Conservation (phyloP, 2,329 filamentous ascomycete genomes). For the Fusarium nurragi region DNA sequence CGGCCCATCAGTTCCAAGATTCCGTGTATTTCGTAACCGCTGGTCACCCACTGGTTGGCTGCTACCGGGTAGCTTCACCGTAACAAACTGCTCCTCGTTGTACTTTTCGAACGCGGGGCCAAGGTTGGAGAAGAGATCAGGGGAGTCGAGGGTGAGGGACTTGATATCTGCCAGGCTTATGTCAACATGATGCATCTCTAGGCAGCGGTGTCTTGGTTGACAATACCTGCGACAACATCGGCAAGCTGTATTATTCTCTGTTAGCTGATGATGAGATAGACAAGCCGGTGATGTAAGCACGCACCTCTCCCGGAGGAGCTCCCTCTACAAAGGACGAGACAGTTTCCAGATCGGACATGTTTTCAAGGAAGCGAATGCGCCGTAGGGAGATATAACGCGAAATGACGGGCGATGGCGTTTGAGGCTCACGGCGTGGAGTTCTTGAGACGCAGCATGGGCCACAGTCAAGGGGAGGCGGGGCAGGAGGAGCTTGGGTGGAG, state of each 20-base stretch:
- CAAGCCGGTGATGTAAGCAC: constrained; percentile 40
- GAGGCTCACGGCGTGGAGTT: constrained; percentile 36
- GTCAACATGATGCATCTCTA: constrained; percentile 32
- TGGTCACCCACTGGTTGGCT: constrained; percentile 63
- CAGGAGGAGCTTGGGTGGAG: constrained; percentile 37
- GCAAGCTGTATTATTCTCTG: constrained; percentile 67
- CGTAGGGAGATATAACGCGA: constrained; percentile 2
- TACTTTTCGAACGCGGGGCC: constrained; percentile 90
- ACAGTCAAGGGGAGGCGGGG: constrained; percentile 40
- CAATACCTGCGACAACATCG: constrained; percentile 85
- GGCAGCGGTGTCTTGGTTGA: not conserved
- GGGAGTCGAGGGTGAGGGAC: constrained; percentile 76
- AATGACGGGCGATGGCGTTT: constrained; percentile 26
- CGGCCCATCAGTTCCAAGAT: constrained; percentile 14
- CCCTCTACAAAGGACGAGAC: constrained; percentile 91
- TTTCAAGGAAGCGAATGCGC: constrained; percentile 15
- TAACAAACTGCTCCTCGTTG: constrained; percentile 93
- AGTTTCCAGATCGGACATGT: constrained; percentile 53
- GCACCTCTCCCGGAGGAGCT: constrained; percentile 95
- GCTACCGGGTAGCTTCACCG: constrained; percentile 87
- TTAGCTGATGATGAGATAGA: constrained; percentile 46
- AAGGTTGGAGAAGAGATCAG: constrained; percentile 75
- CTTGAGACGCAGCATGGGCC: constrained; percentile 27
- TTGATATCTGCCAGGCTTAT: constrained; percentile 78
- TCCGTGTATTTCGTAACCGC: not conserved